Percentiles rank a stretch among this genome's conserved stretches.
phyloP scores from a whole-genome alignment of 1,284 basidiomycete genomes.

The Sutorius eximius region DNA sequence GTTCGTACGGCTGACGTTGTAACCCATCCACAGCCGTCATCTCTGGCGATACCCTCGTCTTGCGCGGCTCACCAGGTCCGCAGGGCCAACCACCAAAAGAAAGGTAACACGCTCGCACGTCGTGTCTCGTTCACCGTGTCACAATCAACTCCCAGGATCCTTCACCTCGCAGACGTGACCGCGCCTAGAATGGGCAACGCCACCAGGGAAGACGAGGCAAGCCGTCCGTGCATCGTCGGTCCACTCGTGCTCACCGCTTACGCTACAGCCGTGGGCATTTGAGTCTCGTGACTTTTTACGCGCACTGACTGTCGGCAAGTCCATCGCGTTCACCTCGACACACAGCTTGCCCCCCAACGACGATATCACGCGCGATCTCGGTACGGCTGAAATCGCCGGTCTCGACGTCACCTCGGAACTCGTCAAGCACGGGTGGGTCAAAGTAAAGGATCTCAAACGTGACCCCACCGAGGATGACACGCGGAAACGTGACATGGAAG shows the following conservation, averaged over 20 bases:
- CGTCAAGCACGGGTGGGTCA: constrained; percentile 87
- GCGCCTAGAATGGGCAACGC: constrained; percentile 82
- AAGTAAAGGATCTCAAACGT: constrained; percentile 83
- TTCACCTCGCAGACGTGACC: constrained; percentile 82
- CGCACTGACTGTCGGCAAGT: constrained; percentile 82
- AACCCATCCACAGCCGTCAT: constrained; percentile 64
- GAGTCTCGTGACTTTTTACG: constrained; percentile 93
- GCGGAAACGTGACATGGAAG: constrained; percentile 72
- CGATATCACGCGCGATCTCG: constrained; percentile 73
- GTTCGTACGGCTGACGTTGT: constrained; percentile 12
- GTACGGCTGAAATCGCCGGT: constrained; percentile 67
- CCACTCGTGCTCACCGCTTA: not conserved
- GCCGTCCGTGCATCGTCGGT: constrained; percentile 14
- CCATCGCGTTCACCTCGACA: constrained; percentile 76
- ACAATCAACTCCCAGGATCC: constrained; percentile 51
- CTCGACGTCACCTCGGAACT: constrained; percentile 78
- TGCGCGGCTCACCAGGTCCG: constrained; percentile 73
- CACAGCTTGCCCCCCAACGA: constrained; percentile 73
- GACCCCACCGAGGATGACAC: constrained; percentile 78
- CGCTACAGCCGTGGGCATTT: constrained; percentile 80
- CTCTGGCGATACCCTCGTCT: constrained; percentile 85
- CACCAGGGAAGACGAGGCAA: constrained; percentile 83
- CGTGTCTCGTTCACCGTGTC: constrained; percentile 12
- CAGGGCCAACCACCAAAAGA: constrained; percentile 88
- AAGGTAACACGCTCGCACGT: constrained; percentile 48